Evolutionary conservation across 179 eudicot genomes (phyloP), one percentile per base, ranked within the genome.

Genomic region (Carnegiea gigantea): DNA sequence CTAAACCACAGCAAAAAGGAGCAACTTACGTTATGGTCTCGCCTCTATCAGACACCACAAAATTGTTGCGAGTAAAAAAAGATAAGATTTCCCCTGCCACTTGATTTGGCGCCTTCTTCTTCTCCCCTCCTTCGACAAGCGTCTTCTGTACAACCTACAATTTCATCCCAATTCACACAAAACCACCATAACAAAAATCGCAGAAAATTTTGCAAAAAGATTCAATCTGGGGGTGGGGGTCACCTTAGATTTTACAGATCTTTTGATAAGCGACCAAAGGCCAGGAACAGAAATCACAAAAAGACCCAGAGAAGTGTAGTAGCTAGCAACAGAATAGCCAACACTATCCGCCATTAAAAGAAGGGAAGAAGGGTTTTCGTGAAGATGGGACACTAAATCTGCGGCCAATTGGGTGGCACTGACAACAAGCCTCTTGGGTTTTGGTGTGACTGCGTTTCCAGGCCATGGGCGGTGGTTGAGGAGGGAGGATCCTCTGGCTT

Each of bases 211-310:
- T 40, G 44, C 44, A 40, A 51, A 51, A 51, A 51, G 18, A 51
- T 11, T 11, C 2, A 51, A 51, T 11, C 1, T 28, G 30, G 18
- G 57, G 10, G 9, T 0, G 53, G 57, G 18, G 17, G 57, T 15
- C 38, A 94, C 99, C 99, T 95, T 95, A 20, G 99, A 95, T 89
- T 95, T 95, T 5, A 95, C 97, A n/a, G 98, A 95, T 72, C 99
- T 95, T 81, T 95, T 95, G 83, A 95, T 94, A 80, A 95, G 99
- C 28, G 99, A 95, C 99, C 99, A 95, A 48, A 95, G 92, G 9
- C 99, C 99, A 49, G 98, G 99, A 82, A 95, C 98, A 51, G 98
- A 94, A 75, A 95, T 94, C 71, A 95, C 96, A 84, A 95, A 95
- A n/a, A 95, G 94, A 77, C 98, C 99, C 18, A 95, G 88, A 78